Evolutionary conservation across 2,329 filamentous ascomycete species (phyloP), one percentile per base, ranked within the genome.

Genomic region (Fusarium metavorans): DNA sequence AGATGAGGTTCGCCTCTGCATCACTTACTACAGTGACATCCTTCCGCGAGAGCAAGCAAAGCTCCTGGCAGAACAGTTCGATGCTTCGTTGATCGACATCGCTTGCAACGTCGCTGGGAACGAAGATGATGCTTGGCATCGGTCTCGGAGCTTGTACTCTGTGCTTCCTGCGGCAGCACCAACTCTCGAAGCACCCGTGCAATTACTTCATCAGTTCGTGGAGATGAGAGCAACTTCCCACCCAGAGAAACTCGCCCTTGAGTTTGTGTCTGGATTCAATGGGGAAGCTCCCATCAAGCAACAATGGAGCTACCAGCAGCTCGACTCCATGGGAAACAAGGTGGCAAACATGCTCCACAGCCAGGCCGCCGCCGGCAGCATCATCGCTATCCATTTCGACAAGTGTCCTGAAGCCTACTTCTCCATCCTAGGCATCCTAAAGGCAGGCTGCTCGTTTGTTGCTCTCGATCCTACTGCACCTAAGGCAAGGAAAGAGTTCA

Each of bases 351-450:
- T 95, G 14, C 84, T 97, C 1, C 79, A 85, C 1, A 75, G 81
- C 0, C 81, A 86, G 23, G 87, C 90, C 1, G 71, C 80, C 0
- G 85, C 89, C 0, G 92, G 93, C 84, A 81, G 79, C 30, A 90
- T 95, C 6, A 86, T 97, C 25, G 94, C 91, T 0, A 88, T 96
- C 10, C 95, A 93, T 79, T 97, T 97, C 77, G 91, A 95, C 66
- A 97, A 97, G 80, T 95, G 92, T 70, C 92, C 95, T 0, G 93
- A 96, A 79, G 95, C 94, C 0, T 95, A 94, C 41, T 94, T 97
- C 77, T 89, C 92, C 0, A 95, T 97, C 43, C 84, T 97, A 2
- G 95, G 94, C 1, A 92, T 97, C 64, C 84, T 97, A 35, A 97
- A 97, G 80, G 90, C 93, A 7, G 95, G 95, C 0, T 95, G 93